Conservation (phyloP, 805 yeast species). For the Kodamaea neixiangensis region DNA sequence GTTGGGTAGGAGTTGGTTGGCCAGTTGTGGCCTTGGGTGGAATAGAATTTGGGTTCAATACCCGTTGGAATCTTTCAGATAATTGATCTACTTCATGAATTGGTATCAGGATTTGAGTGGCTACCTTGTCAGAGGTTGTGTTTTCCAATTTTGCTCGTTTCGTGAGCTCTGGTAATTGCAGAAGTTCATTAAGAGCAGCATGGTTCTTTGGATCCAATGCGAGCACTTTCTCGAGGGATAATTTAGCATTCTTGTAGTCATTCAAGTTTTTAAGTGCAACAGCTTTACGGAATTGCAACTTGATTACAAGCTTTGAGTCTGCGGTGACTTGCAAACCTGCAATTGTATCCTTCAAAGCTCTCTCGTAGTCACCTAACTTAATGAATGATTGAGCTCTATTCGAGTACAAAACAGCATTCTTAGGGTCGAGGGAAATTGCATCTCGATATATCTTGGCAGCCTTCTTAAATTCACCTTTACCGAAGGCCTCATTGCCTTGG, state of each 20-base stretch:
- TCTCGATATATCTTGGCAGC: slow-evolving; percentile 58
- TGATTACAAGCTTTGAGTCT: slow-evolving; percentile 38
- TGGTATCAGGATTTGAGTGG: slow-evolving; percentile 22
- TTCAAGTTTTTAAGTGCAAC: slow-evolving; percentile 36
- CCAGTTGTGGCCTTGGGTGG: background rate
- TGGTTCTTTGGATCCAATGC: slow-evolving; percentile 43
- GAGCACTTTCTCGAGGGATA: slow-evolving; percentile 38
- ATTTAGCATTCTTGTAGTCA: slow-evolving; percentile 24
- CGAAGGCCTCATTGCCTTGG: slow-evolving; percentile 57
- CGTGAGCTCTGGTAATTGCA: slow-evolving; percentile 12
- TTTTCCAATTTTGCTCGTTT: slow-evolving; percentile 11
- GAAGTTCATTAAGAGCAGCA: slow-evolving; percentile 39
- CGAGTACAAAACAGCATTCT: slow-evolving; percentile 59
- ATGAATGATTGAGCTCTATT: slow-evolving; percentile 69
- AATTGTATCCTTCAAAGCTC: slow-evolving; percentile 53
- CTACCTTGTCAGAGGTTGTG: background rate
- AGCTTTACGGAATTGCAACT: slow-evolving; percentile 55
- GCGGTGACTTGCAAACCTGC: slow-evolving; percentile 43
- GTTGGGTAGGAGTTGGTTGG: background rate
- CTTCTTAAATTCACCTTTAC: slow-evolving; percentile 40
- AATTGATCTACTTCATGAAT: slow-evolving; percentile 45
- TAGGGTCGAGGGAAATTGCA: slow-evolving; percentile 52
- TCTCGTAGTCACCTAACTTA: slow-evolving; percentile 48
- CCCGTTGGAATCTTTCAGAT: slow-evolving; percentile 36
- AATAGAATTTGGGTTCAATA: background rate